Conservation (phyloP, 2,329 filamentous ascomycete species). For the Pseudovirgaria hyperparasitica region DNA sequence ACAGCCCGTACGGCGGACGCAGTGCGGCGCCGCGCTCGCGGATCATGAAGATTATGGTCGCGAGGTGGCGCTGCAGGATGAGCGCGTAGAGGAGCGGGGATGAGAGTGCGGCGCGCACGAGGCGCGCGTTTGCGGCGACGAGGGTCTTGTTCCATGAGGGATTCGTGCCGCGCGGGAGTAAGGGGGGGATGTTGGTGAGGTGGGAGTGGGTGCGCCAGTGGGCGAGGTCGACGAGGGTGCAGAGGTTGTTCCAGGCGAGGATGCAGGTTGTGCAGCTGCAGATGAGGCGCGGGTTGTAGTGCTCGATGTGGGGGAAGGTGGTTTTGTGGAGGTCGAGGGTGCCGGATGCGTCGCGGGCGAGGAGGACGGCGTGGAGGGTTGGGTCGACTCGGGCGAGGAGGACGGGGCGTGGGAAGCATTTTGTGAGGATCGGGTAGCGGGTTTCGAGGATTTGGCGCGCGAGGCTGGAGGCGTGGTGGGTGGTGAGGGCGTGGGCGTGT, state of each 20-base stretch:
- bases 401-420: conserved; percentile 40
- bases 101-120: conserved; percentile 33
- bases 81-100: conserved; percentile 39
- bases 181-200: conserved; percentile 37
- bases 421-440: conserved; percentile 38
- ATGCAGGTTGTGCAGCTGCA: conserved; percentile 47
- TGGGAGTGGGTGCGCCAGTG: conserved; percentile 43
- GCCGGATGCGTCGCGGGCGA: conserved; percentile 29
- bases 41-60: conserved; percentile 34
- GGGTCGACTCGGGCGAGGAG: conserved; percentile 29
- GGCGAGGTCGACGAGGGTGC: conserved; percentile 42
- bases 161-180: conserved; percentile 34
- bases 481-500: conserved; percentile 31
- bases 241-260: conserved; percentile 44
- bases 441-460: conserved; percentile 29
- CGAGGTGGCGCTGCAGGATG: conserved; percentile 36
- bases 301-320: conserved; percentile 39
- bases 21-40: conserved; percentile 36
- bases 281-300: conserved; percentile 32
- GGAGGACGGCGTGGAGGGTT: conserved; percentile 24
- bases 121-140: conserved; percentile 27
- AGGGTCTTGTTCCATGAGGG: conserved; percentile 40
- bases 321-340: conserved; percentile 34
- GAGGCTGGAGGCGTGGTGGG: conserved; percentile 30
- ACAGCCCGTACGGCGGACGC: conserved; percentile 33